Conservation (phyloP, 129 eudicot genomes). For the Flaveria ramosissima region DNA sequence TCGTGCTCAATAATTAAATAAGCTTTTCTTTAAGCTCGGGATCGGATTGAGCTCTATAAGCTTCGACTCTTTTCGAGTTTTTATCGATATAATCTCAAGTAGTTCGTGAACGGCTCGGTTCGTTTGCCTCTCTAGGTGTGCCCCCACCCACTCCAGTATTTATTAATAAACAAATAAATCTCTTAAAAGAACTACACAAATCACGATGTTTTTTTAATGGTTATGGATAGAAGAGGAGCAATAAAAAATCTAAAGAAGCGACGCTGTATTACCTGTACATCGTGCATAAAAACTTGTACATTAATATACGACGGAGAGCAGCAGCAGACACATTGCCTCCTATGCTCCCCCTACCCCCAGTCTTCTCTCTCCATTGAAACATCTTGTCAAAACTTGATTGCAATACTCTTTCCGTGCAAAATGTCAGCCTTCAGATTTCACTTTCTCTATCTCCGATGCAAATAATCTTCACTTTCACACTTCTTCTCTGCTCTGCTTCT, state of each 20-base stretch:
- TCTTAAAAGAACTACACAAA: too few relatives aligned
- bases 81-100: too few relatives aligned
- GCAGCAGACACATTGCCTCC: conserved; percentile 44
- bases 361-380: conserved; percentile 47
- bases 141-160: too few relatives aligned
- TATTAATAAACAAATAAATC: too few relatives aligned
- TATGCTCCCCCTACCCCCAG: background rate
- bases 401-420: conserved; percentile 37
- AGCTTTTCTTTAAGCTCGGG: too few relatives aligned
- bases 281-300: conserved; percentile 7
- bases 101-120: too few relatives aligned
- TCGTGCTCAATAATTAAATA: too few relatives aligned
- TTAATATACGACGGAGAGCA: conserved; percentile 32
- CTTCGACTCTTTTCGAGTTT: too few relatives aligned
- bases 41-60: too few relatives aligned
- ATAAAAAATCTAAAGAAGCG: conserved; percentile 31
- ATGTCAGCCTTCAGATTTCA: conserved; percentile 38
- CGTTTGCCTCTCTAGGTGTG: too few relatives aligned
- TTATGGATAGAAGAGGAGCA: background rate
- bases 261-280: conserved; percentile 16
- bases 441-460: conserved; percentile 36
- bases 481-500: background rate
- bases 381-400: conserved; percentile 25
- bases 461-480: conserved; percentile 27
- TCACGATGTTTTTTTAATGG: background rate